These are phyloP conservation scores for Mychonastes homosphaera DNA, from an alignment of 139 green algal species.

Conservation along the genomic window DNA sequence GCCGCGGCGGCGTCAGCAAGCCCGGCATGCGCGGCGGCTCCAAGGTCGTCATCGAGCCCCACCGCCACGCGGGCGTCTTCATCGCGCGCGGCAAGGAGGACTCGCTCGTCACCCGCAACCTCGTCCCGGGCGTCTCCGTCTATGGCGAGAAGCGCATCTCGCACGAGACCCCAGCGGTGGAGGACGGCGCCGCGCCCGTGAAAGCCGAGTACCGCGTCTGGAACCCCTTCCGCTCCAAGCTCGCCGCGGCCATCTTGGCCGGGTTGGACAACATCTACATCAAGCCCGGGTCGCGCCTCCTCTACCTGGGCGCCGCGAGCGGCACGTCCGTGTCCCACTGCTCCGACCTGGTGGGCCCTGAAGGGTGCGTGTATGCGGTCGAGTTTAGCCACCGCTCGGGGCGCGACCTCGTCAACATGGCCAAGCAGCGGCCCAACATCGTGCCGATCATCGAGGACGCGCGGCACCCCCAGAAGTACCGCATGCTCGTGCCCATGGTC, in stretches of 20 bases:
- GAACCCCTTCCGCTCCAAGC: slow-evolving; percentile 99
- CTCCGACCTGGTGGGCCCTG: slow-evolving; percentile 82
- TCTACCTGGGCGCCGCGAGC: slow-evolving; percentile 93
- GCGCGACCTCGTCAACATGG: slow-evolving; percentile 99
- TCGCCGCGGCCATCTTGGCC: slow-evolving; percentile 92
- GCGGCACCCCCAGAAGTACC: slow-evolving; percentile 93
- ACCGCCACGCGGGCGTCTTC: slow-evolving; percentile 95
- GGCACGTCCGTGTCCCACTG: slow-evolving; percentile 75
- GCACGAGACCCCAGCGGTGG: slow-evolving; percentile 55
- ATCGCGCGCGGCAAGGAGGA: slow-evolving; percentile 98
- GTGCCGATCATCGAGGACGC: slow-evolving; percentile 99
- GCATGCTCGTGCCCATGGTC: slow-evolving; percentile 99
- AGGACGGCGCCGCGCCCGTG: slow-evolving; percentile 27
- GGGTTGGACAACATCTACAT: slow-evolving; percentile 99
- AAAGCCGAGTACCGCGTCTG: slow-evolving; percentile 99
- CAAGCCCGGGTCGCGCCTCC: slow-evolving; percentile 82
- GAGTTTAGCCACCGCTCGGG: slow-evolving; percentile 96
- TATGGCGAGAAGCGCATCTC: slow-evolving; percentile 97
- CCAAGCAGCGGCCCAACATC: slow-evolving; percentile 99
- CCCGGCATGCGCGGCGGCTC: slow-evolving; percentile 81
- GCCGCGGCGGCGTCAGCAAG: slow-evolving; percentile 34
- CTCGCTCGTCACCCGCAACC: slow-evolving; percentile 90
- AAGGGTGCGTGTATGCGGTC: slow-evolving; percentile 94
- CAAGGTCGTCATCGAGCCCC: slow-evolving; percentile 81
- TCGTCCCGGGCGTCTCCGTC: slow-evolving; percentile 90